Evolutionary conservation across 495 filamentous ascomycete genomes (phyloP), one percentile per base, ranked within the genome.

Genomic region (Podospora fimiseda): DNA sequence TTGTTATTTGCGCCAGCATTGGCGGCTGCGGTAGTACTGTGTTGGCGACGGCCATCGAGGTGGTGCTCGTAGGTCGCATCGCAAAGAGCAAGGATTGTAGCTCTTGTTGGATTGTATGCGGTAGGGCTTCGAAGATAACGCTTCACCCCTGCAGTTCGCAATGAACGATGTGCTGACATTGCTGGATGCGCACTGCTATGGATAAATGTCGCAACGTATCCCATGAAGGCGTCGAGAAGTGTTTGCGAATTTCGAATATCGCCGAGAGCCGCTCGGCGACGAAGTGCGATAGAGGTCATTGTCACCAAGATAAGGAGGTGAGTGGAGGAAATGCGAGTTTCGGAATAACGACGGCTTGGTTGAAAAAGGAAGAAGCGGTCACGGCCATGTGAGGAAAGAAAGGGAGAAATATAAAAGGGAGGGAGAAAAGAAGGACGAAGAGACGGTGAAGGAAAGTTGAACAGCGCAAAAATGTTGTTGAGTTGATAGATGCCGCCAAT

Each of bases 141-240:
- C 11, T 60, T n/a, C 41, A 49, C 52, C 37, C 55, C 43, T 18
- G 51, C 52, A 45, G 40, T 21, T 48, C 51, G 57, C 45, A 59
- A 37, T 0, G 52, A 9, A 37, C 56, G 56, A 33, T 36, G 8
- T 14, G 37, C 54, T 8, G 48, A 51, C 45, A 63, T 59, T 50
- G 44, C 4, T 43, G 50, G 18, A 14, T 23, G 3, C 55, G 43
- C 27, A 24, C 24, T 42, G 60, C 54, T 3, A 43, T 73, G 69
- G 62, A 74, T 75, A 56, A 79, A 75, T 5, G 65, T 74, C 6
- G 74, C 69, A 40, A 79, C 64, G 44, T 77, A 77, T 51, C 69
- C 69, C 64, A 69, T 64, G 44, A 75, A 72, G 8, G 55, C 66
- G 50, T 76, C 69, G 24, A 69, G 64, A 19, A 62, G 57, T 22